Conservation (phyloP, 1,139 yeast genomes). For the Arxiozyma slooffiae region DNA sequence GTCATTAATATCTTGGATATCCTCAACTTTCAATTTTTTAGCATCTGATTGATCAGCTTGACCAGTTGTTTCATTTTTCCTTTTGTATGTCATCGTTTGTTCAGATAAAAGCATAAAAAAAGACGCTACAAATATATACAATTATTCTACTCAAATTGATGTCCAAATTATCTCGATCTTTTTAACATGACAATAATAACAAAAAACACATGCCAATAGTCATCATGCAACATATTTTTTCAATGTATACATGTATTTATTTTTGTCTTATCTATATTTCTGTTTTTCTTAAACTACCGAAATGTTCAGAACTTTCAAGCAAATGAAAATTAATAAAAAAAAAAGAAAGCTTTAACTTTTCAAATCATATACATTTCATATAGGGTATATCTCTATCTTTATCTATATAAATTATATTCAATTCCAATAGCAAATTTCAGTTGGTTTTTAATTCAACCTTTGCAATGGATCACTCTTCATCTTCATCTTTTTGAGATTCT, state of each 20-base stretch:
- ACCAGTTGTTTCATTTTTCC: conserved; percentile 12
- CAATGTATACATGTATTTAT: background rate
- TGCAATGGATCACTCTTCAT: background rate
- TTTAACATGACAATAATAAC: background rate
- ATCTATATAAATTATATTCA: too few species aligned
- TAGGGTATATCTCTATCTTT: too few species aligned
- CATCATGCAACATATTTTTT: background rate
- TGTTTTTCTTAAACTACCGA: background rate
- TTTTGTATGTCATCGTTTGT: background rate
- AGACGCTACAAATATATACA: background rate
- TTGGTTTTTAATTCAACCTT: too few species aligned
- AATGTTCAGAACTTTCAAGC: background rate
- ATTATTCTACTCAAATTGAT: too few species aligned
- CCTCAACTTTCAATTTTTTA: conserved; percentile 12
- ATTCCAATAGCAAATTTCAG: background rate
- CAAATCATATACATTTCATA: background rate
- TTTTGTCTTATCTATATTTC: background rate
- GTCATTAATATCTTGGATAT: conserved; percentile 15
- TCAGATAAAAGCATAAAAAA: background rate
- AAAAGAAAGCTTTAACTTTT: background rate
- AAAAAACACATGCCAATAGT: background rate
- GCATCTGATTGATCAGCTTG: conserved; percentile 32
- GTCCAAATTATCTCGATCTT: background rate
- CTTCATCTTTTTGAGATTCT: background rate
- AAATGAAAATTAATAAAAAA: too few species aligned